Conservation (phyloP, 495 filamentous ascomycete species). For the Aspergillus nanangensis region DNA sequence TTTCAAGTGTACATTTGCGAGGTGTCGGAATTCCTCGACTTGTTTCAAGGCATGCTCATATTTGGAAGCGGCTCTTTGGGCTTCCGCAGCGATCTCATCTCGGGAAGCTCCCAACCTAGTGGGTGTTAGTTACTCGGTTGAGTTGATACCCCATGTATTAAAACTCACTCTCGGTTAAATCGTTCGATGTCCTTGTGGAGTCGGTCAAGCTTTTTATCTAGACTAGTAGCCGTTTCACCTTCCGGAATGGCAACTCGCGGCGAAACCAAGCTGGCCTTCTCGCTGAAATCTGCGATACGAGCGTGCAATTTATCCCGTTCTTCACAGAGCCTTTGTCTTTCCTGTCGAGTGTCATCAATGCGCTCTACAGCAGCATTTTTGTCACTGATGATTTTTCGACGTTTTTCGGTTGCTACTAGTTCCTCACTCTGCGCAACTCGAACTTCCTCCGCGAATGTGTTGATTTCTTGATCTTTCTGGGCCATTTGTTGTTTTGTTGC, state of each 20-base stretch:
- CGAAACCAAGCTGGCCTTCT: conserved; percentile 53
- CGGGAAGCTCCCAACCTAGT: conserved; percentile 61
- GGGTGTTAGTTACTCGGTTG: not conserved
- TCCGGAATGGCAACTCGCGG: conserved; percentile 60
- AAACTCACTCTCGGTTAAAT: conserved; percentile 44
- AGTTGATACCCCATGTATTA: not conserved
- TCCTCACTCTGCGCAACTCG: conserved; percentile 57
- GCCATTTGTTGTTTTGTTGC: conserved; percentile 36
- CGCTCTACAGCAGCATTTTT: conserved; percentile 61
- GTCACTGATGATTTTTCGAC: conserved; percentile 50
- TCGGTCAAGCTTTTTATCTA: conserved; percentile 61
- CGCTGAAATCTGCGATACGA: conserved; percentile 49
- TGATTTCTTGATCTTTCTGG: conserved; percentile 35
- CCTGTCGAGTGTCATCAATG: conserved; percentile 45
- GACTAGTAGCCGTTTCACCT: conserved; percentile 57
- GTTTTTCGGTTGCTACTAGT: conserved; percentile 41
- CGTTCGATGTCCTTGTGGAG: conserved; percentile 52
- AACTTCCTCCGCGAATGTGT: conserved; percentile 36
- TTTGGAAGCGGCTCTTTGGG: conserved; percentile 33
- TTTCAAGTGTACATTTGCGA: conserved; percentile 52
- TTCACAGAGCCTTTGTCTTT: conserved; percentile 39
- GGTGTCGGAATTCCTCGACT: conserved; percentile 43
- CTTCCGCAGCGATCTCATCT: conserved; percentile 56
- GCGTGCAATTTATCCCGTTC: conserved; percentile 42
- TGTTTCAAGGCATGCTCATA: conserved; percentile 42